phyloP scores from a whole-genome alignment of 345 rosid genomes.

The Euphorbia lathyris region DNA sequence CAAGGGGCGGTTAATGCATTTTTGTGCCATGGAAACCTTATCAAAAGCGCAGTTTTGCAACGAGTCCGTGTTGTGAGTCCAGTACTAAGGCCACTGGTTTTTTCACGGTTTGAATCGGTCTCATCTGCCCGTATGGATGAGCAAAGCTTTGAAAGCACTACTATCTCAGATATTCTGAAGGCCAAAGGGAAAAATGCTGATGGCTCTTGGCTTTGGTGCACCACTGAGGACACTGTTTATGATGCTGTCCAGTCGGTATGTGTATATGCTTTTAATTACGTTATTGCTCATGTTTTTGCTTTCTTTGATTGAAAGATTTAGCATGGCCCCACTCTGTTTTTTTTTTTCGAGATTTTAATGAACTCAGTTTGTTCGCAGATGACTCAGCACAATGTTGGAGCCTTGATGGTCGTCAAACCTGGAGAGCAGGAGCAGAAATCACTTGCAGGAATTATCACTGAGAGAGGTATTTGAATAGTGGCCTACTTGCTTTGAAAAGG shows the following conservation, averaged over 20 bases:
- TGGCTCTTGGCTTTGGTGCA: conserved; percentile 99
- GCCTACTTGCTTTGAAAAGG: background rate
- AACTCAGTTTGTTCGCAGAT: conserved; percentile 41
- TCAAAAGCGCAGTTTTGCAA: conserved; percentile 51
- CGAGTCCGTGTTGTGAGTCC: conserved; percentile 63
- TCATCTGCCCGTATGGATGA: conserved; percentile 79
- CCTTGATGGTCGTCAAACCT: conserved; percentile 89
- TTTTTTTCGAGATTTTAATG: background rate
- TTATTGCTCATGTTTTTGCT: background rate
- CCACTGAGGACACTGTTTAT: conserved; percentile 79
- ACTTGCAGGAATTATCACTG: conserved; percentile 93
- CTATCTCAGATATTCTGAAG: conserved; percentile 70
- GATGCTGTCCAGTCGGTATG: conserved; percentile 96
- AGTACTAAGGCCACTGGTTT: conserved; percentile 36
- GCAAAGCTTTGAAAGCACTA: conserved; percentile 90
- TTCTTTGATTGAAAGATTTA: background rate
- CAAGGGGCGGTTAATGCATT: conserved; percentile 49
- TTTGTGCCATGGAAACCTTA: conserved; percentile 46
- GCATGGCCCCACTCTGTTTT: background rate
- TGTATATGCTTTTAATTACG: background rate
- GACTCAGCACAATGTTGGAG: conserved; percentile 98
- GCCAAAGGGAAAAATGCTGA: conserved; percentile 84
- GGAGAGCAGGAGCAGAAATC: conserved; percentile 89
- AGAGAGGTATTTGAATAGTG: conserved; percentile 57
- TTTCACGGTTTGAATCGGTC: conserved; percentile 53